Evolutionary conservation across 2,329 filamentous ascomycete species (phyloP), one percentile per base, ranked within the genome.

Genomic region (Colletotrichum acutatum): DNA sequence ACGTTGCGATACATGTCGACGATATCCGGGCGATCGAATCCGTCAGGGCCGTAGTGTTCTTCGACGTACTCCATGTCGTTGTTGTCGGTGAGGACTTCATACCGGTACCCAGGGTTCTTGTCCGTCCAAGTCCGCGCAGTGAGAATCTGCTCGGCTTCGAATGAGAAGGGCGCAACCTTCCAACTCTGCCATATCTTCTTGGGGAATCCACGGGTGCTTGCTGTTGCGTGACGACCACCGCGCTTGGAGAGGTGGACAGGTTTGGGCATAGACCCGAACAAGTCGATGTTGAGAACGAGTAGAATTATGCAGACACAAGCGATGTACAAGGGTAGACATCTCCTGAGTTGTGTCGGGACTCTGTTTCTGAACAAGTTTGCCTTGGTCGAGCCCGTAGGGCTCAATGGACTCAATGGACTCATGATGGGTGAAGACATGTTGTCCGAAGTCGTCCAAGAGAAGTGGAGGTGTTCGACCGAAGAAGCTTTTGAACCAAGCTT

Each of bases 181-280:
- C 92, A 94, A 0, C 90, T 92, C 81, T 94, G 92, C 92, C 92
- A 94, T 76, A 94, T 92, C 81, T 94, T 94, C 68, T 86, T 86
- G 6, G 87, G 92, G 76, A 91, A 94, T 79, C 76, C 75, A 78
- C 62, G 77, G 80, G 32, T 68, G 80, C 72, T 61, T 74, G 42
- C 71, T 72, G 62, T 54, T 66, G 57, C 26, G 62, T 58, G 30
- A 4, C 64, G 70, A 67, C 63, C 19, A 22, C 57, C 14, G 26
- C 61, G 34, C 76, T 77, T 54, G 26, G 77, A 64, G 24, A 76
- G 67, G 5, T 71, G 59, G 7, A 74, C 68, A 0, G 79, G 78
- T 26, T 71, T 77, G 7, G 78, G 78, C 30, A 80, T 76, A 32
- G 78, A 75, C 54, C 77, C 78, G 74, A 85, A 79, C 61, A 84